These are phyloP conservation scores for Akanthomyces muscarius DNA, from an alignment of 2,329 filamentous ascomycete species.

Conservation along the genomic window DNA sequence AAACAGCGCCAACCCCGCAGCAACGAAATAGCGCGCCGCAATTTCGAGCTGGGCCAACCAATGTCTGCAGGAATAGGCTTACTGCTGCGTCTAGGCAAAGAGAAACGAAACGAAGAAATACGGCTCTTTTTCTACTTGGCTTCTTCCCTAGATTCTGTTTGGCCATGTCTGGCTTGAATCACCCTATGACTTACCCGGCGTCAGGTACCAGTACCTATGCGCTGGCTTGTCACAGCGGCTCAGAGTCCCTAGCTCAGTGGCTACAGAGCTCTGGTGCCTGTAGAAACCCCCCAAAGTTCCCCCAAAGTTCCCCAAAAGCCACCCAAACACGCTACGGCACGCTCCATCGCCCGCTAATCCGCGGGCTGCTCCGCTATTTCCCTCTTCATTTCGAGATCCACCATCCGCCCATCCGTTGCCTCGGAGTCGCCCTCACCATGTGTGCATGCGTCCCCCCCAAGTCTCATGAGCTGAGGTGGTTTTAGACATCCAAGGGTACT, in stretches of 20 bases:
- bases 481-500: not conserved
- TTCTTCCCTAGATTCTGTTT: no score
- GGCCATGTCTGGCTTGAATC: no score
- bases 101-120: not conserved
- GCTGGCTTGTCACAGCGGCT: no score
- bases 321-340: not conserved
- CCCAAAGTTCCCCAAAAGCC: no score
- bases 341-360: not conserved
- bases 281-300: no score
- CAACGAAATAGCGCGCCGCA: conserved; percentile 22
- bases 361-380: conserved; percentile 10
- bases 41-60: conserved; percentile 24
- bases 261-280: no score
- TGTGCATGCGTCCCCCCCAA: not conserved
- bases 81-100: not conserved
- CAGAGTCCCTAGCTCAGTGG: no score
- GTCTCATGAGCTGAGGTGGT: not conserved
- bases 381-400: conserved; percentile 16
- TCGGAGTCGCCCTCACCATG: conserved; percentile 6
- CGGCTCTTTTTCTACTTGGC: no score
- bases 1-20: not conserved
- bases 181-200: no score
- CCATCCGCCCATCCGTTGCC: conserved; percentile 9
- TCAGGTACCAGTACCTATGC: no score
- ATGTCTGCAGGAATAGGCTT: not conserved